Evolutionary conservation across 352 stramenopile species (phyloP), one percentile per base, ranked within the genome.

Genomic region (Pythium sukuiense): DNA sequence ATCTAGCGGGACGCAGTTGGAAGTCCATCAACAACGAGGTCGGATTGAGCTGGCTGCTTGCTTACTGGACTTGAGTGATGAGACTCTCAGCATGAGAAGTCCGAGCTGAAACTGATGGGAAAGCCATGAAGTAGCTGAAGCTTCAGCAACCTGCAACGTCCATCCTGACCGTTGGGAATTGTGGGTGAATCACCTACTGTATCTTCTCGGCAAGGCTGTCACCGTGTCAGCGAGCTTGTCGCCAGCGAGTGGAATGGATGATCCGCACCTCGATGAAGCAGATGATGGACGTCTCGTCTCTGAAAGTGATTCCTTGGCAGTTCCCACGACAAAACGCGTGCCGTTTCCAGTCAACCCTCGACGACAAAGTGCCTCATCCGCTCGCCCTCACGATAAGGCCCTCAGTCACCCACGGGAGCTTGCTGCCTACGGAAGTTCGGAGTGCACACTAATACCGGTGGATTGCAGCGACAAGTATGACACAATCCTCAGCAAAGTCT

Each of bases 201-300:
- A 50, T 50, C 43, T n/a, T 50, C 18, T 12, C n/a, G 43, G 43
- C 43, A 50, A 50, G 18, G 43, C 43, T 24, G 20, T 24, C 20
- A 24, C 20, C 5, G 5, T 49, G 18, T 49, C 13, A 49, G 41
- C 14, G 3, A 52, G 14, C 20, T 29, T 52, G n/a, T 52, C 18
- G 45, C 45, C 45, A 52, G 45, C 45, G 20, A 7, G 45, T 52
- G 45, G 45, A 52, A 52, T 52, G 45, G 45, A 52, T 52, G 20
- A 52, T 30, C 29, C 20, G 14, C 45, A 52, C 16, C 45, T 52
- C 9, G 20, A 14, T 20, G 16, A 52, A 24, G 18, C 45, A 52
- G 45, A n/a, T 52, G 45, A 14, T 24, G 20, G n/a, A 52, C n/a
- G 45, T 20, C 45, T 29, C 20, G 45, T 29, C n/a, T 52, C 11